phyloP scores from a whole-genome alignment of 805 yeast genomes.

The Cyberlindnera xylosilytica region DNA sequence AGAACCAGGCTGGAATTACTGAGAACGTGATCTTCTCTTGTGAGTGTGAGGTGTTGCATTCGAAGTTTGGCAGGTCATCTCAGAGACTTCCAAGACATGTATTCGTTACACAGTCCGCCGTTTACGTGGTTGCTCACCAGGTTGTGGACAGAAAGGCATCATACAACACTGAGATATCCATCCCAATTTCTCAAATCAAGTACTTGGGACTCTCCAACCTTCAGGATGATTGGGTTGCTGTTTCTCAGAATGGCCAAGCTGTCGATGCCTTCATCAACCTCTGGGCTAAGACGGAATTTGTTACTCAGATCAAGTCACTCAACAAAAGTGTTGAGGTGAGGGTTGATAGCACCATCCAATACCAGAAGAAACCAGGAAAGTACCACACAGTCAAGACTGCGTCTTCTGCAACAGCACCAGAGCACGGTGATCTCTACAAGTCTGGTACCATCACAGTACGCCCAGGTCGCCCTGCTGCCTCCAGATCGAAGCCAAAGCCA shows the following conservation, averaged over 20 bases:
- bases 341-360: constrained; percentile 70
- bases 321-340: constrained; percentile 57
- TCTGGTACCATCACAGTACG: constrained; percentile 82
- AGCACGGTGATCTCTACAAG: constrained; percentile 71
- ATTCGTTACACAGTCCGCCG: constrained; percentile 57
- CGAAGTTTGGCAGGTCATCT: constrained; percentile 93
- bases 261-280: constrained; percentile 83
- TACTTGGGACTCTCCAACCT: constrained; percentile 66
- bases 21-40: constrained; percentile 75
- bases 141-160: constrained; percentile 59
- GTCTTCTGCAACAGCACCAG: constrained; percentile 60
- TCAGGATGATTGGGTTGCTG: constrained; percentile 92
- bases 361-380: constrained; percentile 89
- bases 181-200: constrained; percentile 57
- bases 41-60: constrained; percentile 73
- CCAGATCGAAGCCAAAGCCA: constrained; percentile 75
- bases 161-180: constrained; percentile 59
- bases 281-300: constrained; percentile 84
- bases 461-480: constrained; percentile 71
- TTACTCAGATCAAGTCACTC: constrained; percentile 66
- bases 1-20: constrained; percentile 62
- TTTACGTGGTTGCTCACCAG: constrained; percentile 72
- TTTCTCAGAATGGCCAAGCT: constrained; percentile 32
- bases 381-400: constrained; percentile 69
- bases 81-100: constrained; percentile 70